These are phyloP conservation scores for Oryza punctata DNA, from an alignment of 176 grass and related monocot genomes.

Conservation along the genomic window DNA sequence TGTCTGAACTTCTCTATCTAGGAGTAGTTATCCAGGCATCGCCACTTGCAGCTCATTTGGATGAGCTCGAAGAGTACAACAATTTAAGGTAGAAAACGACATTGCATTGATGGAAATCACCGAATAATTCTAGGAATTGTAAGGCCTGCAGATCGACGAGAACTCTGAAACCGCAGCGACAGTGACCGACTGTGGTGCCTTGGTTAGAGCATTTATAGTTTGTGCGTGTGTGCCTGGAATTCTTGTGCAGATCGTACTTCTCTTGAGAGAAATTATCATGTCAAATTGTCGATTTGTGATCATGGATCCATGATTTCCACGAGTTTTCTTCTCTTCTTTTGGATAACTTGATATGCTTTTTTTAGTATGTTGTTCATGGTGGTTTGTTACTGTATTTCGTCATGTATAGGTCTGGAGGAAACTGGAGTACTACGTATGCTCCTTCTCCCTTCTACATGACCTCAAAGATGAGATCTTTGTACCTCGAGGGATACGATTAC, in stretches of 20 bases:
- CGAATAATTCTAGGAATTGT: neutral
- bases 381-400: constrained; percentile 3
- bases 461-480: constrained; percentile 87
- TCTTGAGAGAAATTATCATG: neutral
- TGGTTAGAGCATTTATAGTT: neutral
- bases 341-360: constrained; percentile 12
- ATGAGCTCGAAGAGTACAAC: constrained; percentile 20
- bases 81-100: constrained; percentile 25
- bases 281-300: neutral
- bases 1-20: constrained; percentile 32
- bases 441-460: constrained; percentile 97
- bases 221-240: constrained; percentile 21
- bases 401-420: constrained; percentile 76
- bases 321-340: neutral
- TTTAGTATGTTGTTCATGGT: neutral
- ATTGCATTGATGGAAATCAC: neutral
- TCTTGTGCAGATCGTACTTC: neutral
- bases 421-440: constrained; percentile 91
- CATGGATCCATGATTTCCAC: neutral
- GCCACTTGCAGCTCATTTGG: constrained; percentile 1
- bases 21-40: neutral
- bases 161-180: neutral
- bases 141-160: neutral
- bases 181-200: neutral
- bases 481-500: constrained; percentile 88